Percentiles rank a stretch among this genome's conserved stretches.
phyloP scores from a whole-genome alignment of 2,329 filamentous ascomycete species.

The Microcera coccophila region DNA sequence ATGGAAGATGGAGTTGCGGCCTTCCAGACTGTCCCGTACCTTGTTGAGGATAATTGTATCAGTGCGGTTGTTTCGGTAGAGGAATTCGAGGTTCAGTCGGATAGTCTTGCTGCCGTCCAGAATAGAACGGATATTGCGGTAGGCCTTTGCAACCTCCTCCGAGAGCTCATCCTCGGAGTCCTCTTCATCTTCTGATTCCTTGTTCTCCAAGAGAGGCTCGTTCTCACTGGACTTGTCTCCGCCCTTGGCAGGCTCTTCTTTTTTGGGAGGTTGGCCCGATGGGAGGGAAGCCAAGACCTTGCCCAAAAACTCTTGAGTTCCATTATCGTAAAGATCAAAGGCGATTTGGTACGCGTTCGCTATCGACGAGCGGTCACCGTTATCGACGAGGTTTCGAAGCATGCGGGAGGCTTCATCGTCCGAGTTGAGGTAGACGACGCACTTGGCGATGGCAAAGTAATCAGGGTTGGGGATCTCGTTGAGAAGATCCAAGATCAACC shows the following conservation, averaged over 20 bases:
- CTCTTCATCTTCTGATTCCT: slow-evolving; percentile 49
- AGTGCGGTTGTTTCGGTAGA: slow-evolving; percentile 92
- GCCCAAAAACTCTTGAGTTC: slow-evolving; percentile 90
- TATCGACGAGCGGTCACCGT: slow-evolving; percentile 71
- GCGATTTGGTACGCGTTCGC: slow-evolving; percentile 95
- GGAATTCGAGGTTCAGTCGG: slow-evolving; percentile 90
- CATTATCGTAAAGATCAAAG: slow-evolving; percentile 97
- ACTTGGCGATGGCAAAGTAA: slow-evolving; percentile 97
- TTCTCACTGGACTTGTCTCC: slow-evolving; percentile 42
- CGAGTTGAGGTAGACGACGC: slow-evolving; percentile 91
- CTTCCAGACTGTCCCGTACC: slow-evolving; percentile 90
- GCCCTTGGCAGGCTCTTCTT: slow-evolving; percentile 42
- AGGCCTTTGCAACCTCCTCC: slow-evolving; percentile 53
- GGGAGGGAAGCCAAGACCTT: slow-evolving; percentile 84
- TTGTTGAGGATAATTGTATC: slow-evolving; percentile 93
- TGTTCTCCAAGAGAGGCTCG: slow-evolving; percentile 46
- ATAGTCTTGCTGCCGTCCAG: slow-evolving; percentile 91
- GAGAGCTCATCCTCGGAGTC: slow-evolving; percentile 53
- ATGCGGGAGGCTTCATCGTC: slow-evolving; percentile 87
- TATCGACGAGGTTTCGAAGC: slow-evolving; percentile 74
- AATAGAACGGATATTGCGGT: slow-evolving; percentile 61
- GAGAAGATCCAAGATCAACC: slow-evolving; percentile 89
- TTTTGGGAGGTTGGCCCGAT: slow-evolving; percentile 43
- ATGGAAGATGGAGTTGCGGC: slow-evolving; percentile 97
- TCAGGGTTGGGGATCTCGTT: slow-evolving; percentile 90